A percentile compares a stretch with the other conserved stretches of the same genome.
phyloP scores from a whole-genome alignment of 768 basidiomycete genomes.

The Coprinopsis marcescibilis region DNA sequence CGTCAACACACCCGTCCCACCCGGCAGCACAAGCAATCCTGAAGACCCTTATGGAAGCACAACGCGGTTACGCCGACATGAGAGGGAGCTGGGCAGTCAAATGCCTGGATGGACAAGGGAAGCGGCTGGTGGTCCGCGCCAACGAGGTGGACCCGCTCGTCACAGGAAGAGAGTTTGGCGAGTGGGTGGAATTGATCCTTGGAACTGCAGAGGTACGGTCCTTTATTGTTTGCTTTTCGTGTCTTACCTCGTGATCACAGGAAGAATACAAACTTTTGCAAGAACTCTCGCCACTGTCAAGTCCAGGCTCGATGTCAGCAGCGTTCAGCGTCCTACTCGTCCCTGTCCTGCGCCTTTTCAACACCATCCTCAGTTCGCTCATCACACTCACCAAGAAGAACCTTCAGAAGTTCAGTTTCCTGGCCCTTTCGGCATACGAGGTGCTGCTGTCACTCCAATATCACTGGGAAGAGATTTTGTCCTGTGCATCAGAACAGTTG shows the following conservation, averaged over 20 bases:
- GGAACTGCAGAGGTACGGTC: constrained; percentile 59
- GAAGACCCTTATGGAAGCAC: constrained; percentile 65
- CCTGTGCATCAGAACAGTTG: constrained; percentile 35
- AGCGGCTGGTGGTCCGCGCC: constrained; percentile 62
- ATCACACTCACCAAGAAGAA: constrained; percentile 66
- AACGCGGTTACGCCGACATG: constrained; percentile 83
- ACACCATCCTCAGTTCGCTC: constrained; percentile 57
- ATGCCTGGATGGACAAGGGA: constrained; percentile 67
- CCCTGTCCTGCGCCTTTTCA: constrained; percentile 63
- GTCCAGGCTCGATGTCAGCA: constrained; percentile 42
- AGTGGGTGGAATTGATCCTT: constrained; percentile 63
- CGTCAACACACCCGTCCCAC: constrained; percentile 78
- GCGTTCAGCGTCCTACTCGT: constrained; percentile 58
- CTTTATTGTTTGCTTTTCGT: not conserved
- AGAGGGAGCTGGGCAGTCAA: constrained; percentile 73
- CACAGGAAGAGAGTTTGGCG: constrained; percentile 66
- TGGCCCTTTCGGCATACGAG: constrained; percentile 69
- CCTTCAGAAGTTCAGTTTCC: constrained; percentile 72
- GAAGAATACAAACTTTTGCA: constrained; percentile 62
- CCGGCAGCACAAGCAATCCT: constrained; percentile 64
- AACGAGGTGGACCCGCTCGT: constrained; percentile 61
- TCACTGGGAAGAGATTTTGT: constrained; percentile 64
- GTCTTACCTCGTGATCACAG: constrained; percentile 25
- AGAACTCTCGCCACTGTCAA: constrained; percentile 58
- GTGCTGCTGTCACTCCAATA: constrained; percentile 49